Evolutionary conservation across 2,329 filamentous ascomycete genomes (phyloP).

Genomic region (Ophiostoma sp.): DNA sequence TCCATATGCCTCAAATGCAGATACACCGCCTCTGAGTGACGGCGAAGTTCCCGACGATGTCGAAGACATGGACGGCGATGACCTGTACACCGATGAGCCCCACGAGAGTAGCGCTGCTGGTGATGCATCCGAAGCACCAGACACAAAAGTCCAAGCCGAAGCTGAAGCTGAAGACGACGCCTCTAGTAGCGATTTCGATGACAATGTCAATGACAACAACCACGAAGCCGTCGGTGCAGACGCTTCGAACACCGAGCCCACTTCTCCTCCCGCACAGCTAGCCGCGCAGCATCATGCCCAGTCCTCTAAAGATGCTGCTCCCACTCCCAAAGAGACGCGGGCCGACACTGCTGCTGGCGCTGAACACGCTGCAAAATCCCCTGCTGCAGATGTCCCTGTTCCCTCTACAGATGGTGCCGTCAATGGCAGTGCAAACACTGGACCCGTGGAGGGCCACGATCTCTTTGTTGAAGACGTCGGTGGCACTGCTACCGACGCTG

Average conservation of each 20-base stretch:
- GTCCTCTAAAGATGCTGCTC: not conserved
- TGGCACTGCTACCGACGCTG: not conserved
- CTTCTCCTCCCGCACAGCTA: not conserved
- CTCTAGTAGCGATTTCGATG: not conserved
- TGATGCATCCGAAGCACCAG: not conserved
- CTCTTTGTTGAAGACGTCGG: not conserved
- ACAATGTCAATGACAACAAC: not conserved
- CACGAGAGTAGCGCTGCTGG: not conserved
- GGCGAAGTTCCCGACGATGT: not conserved
- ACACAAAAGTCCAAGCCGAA: not conserved
- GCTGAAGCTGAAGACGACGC: not conserved
- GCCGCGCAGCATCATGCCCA: not conserved
- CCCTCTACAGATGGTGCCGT: not conserved
- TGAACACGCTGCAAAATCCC: not conserved
- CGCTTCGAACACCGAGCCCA: too few species aligned
- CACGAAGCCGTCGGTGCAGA: not conserved
- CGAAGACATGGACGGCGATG: not conserved
- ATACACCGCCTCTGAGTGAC: not conserved
- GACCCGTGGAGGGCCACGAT: not conserved
- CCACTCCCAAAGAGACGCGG: not conserved
- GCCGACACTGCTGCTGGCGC: not conserved
- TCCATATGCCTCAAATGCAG: not conserved
- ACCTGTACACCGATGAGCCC: not conserved
- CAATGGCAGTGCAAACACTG: not conserved
- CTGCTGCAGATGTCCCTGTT: not conserved